Evolutionary conservation across 2,329 filamentous ascomycete genomes (phyloP), one percentile per base, ranked within the genome.

Genomic region (Ceratocystis albifundus): DNA sequence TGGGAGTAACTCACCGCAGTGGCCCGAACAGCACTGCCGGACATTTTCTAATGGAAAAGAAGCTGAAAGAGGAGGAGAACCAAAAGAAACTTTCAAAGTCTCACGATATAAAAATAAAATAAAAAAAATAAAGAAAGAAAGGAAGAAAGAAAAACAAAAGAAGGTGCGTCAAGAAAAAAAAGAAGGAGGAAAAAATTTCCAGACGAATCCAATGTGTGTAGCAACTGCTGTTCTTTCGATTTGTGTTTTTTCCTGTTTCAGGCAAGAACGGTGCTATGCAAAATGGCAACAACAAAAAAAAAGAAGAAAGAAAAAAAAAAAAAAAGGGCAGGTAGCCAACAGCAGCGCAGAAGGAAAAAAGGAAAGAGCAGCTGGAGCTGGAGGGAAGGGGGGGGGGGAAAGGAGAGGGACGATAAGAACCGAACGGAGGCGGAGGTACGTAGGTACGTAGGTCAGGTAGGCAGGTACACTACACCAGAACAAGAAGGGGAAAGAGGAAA

Each of bases 41-140:
- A 61, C 36, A 65, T 62, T 36, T 36, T 44, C 57, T 64, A 61
- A 65, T 64, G 62, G 67, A 64, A 28, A 62, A 55, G 65, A 30
- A 20, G 50, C 57, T 28, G 55, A 64, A 48, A 65, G 57, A 30
- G 45, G 30, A 36, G 67, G 62, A 15, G 55, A 46, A 53, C 62
- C 50, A 44, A 44, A 66, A 45, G 63, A 62, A 57, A 46, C 66
- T 63, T 57, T 57, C 22, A 63, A 25, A 63, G 41, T 45, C 61
- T 57, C 32, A 61, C 41, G 45, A 53, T 22, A n/a, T 3, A 62
- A 62, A 36, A 36, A 25, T 20, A 62, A 41, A 6, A 20, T 61
- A 44, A 61, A n/a, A 62, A 62, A 36, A 36, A 25, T 20, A 62
- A 41, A 6, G 12, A 44, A 61, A 64, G 59, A 28, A n/a, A 67